Percentiles rank a stretch among this genome's conserved stretches.
Evolutionary conservation across 257 asterid species (phyloP).

Genomic region (Dorcoceras hygrometricum): DNA sequence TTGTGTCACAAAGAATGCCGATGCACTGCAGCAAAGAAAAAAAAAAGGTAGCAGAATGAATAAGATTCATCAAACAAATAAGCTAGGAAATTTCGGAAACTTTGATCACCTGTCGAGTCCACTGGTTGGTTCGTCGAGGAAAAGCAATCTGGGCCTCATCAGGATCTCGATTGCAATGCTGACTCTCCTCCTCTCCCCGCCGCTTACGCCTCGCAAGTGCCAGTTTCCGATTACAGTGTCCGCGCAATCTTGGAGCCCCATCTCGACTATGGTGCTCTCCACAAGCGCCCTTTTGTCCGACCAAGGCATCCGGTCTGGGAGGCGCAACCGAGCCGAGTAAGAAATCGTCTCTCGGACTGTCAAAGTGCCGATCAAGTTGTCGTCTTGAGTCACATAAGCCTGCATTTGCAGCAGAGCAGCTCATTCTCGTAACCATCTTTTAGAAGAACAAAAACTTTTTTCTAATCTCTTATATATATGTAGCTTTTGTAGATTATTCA

Average conservation of each 20-base stretch:
- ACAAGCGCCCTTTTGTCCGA: slow-evolving; percentile 67
- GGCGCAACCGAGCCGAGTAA: slow-evolving; percentile 75
- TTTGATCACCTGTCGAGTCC: slow-evolving; percentile 81
- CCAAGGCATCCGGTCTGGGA: slow-evolving; percentile 84
- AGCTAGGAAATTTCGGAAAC: not conserved
- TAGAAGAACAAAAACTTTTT: not conserved
- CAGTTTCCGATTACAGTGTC: slow-evolving; percentile 95
- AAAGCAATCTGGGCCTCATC: slow-evolving; percentile 90
- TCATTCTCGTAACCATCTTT: not conserved
- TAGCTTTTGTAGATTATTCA: no score
- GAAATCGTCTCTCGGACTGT: slow-evolving; percentile 88
- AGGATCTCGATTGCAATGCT: slow-evolving; percentile 91
- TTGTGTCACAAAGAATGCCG: slow-evolving; percentile 95
- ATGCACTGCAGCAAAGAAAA: slow-evolving; percentile 54
- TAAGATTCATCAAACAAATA: not conserved
- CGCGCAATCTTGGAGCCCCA: slow-evolving; percentile 98
- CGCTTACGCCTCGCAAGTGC: slow-evolving; percentile 95
- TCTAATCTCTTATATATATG: no score
- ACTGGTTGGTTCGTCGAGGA: slow-evolving; percentile 95
- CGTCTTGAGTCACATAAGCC: slow-evolving; percentile 99
- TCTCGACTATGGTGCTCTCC: slow-evolving; percentile 89
- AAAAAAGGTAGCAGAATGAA: not conserved
- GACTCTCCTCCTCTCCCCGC: slow-evolving; percentile 91
- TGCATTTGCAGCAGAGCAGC: slow-evolving; percentile 10
- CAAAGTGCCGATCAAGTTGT: slow-evolving; percentile 87